phyloP scores from a whole-genome alignment of 352 stramenopile species.

The Globisporangium abappressorium region DNA sequence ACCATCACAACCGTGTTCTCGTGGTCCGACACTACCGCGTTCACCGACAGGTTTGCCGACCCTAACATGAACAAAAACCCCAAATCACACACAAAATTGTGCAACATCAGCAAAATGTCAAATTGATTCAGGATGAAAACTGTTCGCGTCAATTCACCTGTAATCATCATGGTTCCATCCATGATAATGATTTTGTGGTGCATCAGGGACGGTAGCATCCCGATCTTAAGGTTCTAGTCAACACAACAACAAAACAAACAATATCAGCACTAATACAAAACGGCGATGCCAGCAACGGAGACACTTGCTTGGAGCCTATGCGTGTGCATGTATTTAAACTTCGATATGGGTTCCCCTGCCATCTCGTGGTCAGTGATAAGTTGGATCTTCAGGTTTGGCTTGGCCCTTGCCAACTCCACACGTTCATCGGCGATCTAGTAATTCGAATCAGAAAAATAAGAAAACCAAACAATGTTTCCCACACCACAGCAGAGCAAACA shows the following conservation, averaged over 20 bases:
- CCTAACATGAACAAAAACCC: neutral
- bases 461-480: neutral
- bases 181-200: neutral
- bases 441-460: neutral
- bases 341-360: neutral
- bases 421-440: neutral
- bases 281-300: no score
- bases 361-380: neutral
- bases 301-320: neutral
- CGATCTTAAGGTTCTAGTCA: neutral
- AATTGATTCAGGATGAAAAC: neutral
- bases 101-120: neutral
- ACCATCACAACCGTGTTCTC: neutral
- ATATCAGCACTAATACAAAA: neutral
- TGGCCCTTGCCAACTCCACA: neutral
- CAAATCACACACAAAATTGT: neutral
- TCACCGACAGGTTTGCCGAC: neutral
- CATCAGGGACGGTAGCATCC: neutral
- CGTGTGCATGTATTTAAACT: neutral
- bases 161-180: neutral
- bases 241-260: neutral
- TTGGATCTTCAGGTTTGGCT: neutral
- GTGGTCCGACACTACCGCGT: neutral
- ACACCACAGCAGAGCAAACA: neutral
- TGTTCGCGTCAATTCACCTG: neutral